phyloP scores from a whole-genome alignment of 495 filamentous ascomycete genomes.

The Penicillium psychrofluorescens region DNA sequence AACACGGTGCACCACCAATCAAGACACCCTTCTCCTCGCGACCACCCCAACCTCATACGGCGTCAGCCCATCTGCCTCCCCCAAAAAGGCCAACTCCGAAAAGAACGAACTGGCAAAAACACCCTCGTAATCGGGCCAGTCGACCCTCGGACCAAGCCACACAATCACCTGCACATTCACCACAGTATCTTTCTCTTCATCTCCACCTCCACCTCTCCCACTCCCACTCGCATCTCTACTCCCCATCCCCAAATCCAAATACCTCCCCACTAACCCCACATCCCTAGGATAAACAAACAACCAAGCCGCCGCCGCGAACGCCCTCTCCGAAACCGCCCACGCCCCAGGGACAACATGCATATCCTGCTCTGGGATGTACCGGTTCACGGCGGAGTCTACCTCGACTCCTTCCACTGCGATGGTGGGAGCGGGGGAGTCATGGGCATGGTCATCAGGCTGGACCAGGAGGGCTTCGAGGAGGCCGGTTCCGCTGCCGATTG shows the following conservation, averaged over 20 bases:
- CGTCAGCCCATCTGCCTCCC: constrained; percentile 21
- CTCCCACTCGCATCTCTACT: no score
- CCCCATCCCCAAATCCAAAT: constrained; percentile 24
- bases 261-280: constrained; percentile 33
- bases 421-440: constrained; percentile 1
- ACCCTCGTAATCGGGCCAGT: constrained; percentile 38
- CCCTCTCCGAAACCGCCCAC: constrained; percentile 28
- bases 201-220: no score
- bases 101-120: constrained; percentile 15
- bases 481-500: constrained; percentile 48
- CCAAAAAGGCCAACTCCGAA: constrained; percentile 12
- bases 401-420: constrained; percentile 39
- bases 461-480: constrained; percentile 44
- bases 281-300: constrained; percentile 53
- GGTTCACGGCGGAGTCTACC: constrained; percentile 34
- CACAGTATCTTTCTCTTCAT: not conserved
- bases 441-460: not conserved
- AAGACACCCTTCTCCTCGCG: constrained; percentile 1
- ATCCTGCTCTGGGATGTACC: constrained; percentile 35
- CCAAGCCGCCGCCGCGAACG: constrained; percentile 35
- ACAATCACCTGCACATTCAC: constrained; percentile 26
- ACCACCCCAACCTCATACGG: constrained; percentile 26
- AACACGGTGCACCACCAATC: not conserved
- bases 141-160: constrained; percentile 44
- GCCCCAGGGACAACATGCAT: constrained; percentile 37